Conservation (phyloP, 495 filamentous ascomycete species). For the Bryoglossum gracile region DNA sequence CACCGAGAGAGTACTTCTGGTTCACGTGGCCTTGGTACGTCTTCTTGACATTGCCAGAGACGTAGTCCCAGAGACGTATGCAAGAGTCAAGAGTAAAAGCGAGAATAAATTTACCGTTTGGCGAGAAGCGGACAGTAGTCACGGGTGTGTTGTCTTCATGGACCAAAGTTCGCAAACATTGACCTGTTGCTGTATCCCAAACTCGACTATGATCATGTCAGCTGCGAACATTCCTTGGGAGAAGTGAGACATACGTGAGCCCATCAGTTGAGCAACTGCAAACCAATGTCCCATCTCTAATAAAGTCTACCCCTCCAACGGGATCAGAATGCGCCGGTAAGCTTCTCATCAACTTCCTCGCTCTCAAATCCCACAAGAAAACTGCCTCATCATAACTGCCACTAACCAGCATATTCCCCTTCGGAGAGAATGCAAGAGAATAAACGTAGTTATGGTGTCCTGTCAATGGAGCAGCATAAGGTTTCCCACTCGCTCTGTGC, state of each 20-base stretch:
- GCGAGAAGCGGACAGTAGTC: slow-evolving; percentile 82
- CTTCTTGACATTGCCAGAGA: slow-evolving; percentile 81
- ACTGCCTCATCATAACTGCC: slow-evolving; percentile 97
- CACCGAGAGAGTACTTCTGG: slow-evolving; percentile 70
- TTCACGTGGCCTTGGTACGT: slow-evolving; percentile 95
- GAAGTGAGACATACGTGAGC: slow-evolving; percentile 51
- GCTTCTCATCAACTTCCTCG: slow-evolving; percentile 75
- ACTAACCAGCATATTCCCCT: slow-evolving; percentile 91
- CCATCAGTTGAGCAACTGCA: slow-evolving; percentile 86
- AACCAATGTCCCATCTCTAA: slow-evolving; percentile 84
- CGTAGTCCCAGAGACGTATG: slow-evolving; percentile 90
- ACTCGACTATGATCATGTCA: slow-evolving; percentile 47
- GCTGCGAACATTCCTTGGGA: slow-evolving; percentile 1
- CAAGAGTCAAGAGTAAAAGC: slow-evolving; percentile 88
- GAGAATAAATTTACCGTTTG: slow-evolving; percentile 86
- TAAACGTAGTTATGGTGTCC: slow-evolving; percentile 97
- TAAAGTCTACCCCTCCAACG: slow-evolving; percentile 87
- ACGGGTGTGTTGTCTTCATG: slow-evolving; percentile 95
- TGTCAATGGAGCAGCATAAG: slow-evolving; percentile 48
- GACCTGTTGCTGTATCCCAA: slow-evolving; percentile 93
- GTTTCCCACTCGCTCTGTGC: slow-evolving; percentile 68
- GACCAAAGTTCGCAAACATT: slow-evolving; percentile 88
- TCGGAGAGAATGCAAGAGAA: slow-evolving; percentile 85
- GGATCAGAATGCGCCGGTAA: slow-evolving; percentile 93
- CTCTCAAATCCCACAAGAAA: slow-evolving; percentile 90